These are phyloP conservation scores for Skeletonema costatum DNA, from an alignment of 108 stramenopile species.

Conservation along the genomic window DNA sequence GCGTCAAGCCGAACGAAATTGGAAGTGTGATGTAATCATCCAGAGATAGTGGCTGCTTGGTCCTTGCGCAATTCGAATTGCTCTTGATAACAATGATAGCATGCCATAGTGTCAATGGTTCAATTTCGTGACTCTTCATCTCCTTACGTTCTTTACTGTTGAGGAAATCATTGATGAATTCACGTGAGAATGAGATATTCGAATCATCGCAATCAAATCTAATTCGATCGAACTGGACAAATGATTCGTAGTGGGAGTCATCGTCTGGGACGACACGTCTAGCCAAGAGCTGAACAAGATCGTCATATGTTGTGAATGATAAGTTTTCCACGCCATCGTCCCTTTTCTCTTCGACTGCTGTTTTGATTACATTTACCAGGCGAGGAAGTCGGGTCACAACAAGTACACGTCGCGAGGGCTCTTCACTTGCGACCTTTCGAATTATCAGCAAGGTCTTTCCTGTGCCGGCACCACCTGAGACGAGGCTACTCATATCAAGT, in stretches of 20 bases:
- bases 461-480: conserved; percentile 12
- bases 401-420: neutral
- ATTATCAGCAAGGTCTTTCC: conserved; percentile 11
- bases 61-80: conserved; percentile 3
- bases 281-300: conserved; percentile 6
- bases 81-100: conserved; percentile 11
- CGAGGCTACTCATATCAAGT: conserved; percentile 7
- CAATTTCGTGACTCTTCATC: conserved; percentile 3
- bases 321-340: neutral
- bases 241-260: conserved; percentile 1
- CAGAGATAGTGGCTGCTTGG: conserved; percentile 6
- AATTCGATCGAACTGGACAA: conserved; percentile 7
- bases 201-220: conserved; percentile 13
- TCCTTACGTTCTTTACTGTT: conserved; percentile 7
- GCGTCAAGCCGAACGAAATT: neutral
- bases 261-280: conserved; percentile 14
- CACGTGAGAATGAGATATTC: neutral
- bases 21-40: conserved; percentile 8
- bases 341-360: conserved; percentile 5
- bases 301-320: conserved; percentile 17
- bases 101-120: conserved; percentile 14
- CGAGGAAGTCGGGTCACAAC: conserved; percentile 15
- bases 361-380: conserved; percentile 13
- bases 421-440: conserved; percentile 2
- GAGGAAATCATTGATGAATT: conserved; percentile 6